phyloP scores from a whole-genome alignment of 257 asterid species.

The Petunia secreta region DNA sequence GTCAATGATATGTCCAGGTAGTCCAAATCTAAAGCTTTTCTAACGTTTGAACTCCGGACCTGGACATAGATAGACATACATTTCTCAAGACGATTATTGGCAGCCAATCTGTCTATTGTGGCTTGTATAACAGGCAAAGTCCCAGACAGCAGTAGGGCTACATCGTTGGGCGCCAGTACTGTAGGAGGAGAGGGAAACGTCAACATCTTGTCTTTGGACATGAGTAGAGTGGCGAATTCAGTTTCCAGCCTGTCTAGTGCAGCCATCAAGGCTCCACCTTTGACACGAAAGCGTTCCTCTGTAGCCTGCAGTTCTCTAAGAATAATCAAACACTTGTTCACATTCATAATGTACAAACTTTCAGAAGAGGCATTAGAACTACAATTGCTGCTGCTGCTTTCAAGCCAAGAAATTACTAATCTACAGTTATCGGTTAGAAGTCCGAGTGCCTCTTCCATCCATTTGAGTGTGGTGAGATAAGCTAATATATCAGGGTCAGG shows the following conservation, averaged over 20 bases:
- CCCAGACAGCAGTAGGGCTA: constrained; percentile 30
- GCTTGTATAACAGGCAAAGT: constrained; percentile 45
- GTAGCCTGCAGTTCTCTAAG: constrained; percentile 50
- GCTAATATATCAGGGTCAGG: constrained; percentile 39
- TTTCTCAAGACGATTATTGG: constrained; percentile 46
- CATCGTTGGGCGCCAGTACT: background rate
- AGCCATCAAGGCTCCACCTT: constrained; percentile 47
- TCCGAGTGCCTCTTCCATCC: constrained; percentile 62
- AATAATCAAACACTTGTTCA: constrained; percentile 46
- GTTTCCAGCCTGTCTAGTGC: constrained; percentile 58
- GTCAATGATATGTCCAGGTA: constrained; percentile 62
- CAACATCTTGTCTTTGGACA: background rate
- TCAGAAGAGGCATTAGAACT: constrained; percentile 25
- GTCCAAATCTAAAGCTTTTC: constrained; percentile 45
- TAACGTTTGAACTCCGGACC: constrained; percentile 54
- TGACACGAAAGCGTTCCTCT: constrained; percentile 37
- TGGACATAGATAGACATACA: constrained; percentile 56
- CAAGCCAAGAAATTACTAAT: constrained; percentile 72
- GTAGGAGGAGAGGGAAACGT: background rate
- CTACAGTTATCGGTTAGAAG: constrained; percentile 66
- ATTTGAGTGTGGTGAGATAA: constrained; percentile 44
- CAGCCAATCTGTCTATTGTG: constrained; percentile 52
- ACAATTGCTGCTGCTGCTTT: constrained; percentile 42
- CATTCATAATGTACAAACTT: constrained; percentile 43
- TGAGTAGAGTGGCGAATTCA: constrained; percentile 37